Percentiles rank a stretch among this genome's conserved stretches.
Evolutionary conservation across 2,329 filamentous ascomycete genomes (phyloP).

Genomic region (Cryphonectria naterciae): DNA sequence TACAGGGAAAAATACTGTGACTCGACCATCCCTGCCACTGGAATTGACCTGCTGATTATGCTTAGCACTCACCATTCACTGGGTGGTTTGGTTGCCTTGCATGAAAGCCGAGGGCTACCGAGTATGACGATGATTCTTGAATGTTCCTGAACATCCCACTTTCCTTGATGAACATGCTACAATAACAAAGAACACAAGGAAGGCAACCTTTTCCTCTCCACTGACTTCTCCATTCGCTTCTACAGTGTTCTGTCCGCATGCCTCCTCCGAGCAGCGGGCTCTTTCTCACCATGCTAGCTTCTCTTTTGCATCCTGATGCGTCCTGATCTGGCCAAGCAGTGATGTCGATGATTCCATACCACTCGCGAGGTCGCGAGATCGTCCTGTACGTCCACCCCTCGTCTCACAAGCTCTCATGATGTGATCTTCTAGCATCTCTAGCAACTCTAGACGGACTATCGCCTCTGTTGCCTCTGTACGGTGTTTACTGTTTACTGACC

Average conservation of each 20-base stretch:
- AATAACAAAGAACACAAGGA: background rate
- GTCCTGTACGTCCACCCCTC: slow-evolving; percentile 67
- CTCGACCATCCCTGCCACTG: background rate
- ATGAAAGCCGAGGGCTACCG: background rate
- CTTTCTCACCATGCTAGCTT: slow-evolving; percentile 18
- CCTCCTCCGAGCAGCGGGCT: background rate
- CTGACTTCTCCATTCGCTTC: background rate
- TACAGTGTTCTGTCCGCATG: background rate
- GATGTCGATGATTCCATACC: slow-evolving; percentile 77
- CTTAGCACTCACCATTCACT: background rate
- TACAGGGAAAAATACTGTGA: background rate
- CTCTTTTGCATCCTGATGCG: slow-evolving; percentile 19
- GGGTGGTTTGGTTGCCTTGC: background rate
- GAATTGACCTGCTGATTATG: background rate
- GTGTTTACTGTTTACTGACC: background rate
- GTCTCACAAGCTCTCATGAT: slow-evolving; percentile 22
- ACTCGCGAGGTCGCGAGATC: slow-evolving; percentile 74
- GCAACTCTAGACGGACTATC: background rate
- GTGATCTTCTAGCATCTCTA: background rate
- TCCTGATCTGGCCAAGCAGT: slow-evolving; percentile 26
- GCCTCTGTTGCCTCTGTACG: background rate
- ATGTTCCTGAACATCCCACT: background rate
- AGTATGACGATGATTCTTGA: background rate
- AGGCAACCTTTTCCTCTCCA: too few relatives aligned
- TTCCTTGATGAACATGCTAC: background rate